Base-by-base conservation (phyloP, 139 green algal species). In the Picochlorum sp. region DNA sequence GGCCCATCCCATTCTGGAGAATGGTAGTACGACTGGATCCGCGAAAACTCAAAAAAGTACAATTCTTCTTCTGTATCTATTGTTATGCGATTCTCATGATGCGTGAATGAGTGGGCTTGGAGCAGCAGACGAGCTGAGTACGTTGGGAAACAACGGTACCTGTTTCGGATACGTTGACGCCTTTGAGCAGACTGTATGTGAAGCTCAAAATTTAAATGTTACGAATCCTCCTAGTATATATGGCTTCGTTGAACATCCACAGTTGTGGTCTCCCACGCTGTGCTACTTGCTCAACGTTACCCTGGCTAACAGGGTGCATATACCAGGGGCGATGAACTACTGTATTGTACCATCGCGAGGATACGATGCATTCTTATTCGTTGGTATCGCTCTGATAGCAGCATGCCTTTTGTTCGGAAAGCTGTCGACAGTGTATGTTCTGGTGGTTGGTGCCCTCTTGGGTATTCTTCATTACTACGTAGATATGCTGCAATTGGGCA, bases 401-500 rank as follows among this genome's bases (percentile, higher is more conserved):
- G 62, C 72, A 4, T 65, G 31, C 28, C 14, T 72, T 11, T 60
- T 81, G 2, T 72, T 71, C 52, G 78, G 78, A 21, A 79, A 79
- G 45, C 67, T 83, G 21, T 74, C 66, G 14, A 73, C 69, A 2
- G 72, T 80, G 15, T 73, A 69, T 57, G 73, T 76, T 37, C 63
- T 83, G 8, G 26, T 85, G 6, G 21, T 70, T 15, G 83, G 83
- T 44, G 83, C 67, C 1, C 54, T 72, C 2, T n/a, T 88, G 68
- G 74, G 63, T 4, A 49, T 82, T 6, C 70, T 84, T 28, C 77
- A 83, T 58, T 80, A 66, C 16, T 60, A 84, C 21, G 73, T 73
- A 16, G 86, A 89, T 68, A 69, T 90, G 41, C 63, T 71, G 5
- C 56, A 87, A 26, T 69, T 93, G 11, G 73, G 74, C 41, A 96